Conservation (phyloP, 352 stramenopile species). For the Pythium aristosporum region DNA sequence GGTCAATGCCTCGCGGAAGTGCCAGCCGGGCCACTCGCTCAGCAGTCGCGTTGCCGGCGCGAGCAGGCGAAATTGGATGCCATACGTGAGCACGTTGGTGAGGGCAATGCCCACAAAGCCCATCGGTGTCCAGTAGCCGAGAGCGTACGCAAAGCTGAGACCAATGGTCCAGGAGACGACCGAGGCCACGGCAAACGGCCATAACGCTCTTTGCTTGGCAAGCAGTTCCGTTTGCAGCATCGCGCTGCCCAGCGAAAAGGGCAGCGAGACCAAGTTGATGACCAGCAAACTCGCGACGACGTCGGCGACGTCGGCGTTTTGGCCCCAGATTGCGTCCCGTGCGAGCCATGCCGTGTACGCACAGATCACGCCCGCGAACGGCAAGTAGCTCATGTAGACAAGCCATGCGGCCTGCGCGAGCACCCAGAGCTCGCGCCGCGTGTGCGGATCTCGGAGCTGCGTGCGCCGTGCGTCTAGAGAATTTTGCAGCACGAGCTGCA, state of each 20-base stretch:
- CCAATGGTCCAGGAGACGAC: slow-evolving; percentile 19
- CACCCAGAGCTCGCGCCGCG: slow-evolving; percentile 21
- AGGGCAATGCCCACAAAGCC: slow-evolving; percentile 41
- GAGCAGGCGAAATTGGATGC: slow-evolving; percentile 37
- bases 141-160: slow-evolving; percentile 28
- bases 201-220: slow-evolving; percentile 7
- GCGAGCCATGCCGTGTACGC: slow-evolving; percentile 18
- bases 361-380: slow-evolving; percentile 13
- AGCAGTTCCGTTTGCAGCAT: slow-evolving; percentile 16
- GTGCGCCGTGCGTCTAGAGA: slow-evolving; percentile 11
- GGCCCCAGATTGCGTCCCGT: slow-evolving; percentile 21
- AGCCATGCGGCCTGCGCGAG: slow-evolving; percentile 22
- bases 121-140: slow-evolving; percentile 41
- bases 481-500: slow-evolving; percentile 12
- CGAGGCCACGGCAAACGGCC: slow-evolving; percentile 11
- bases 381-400: slow-evolving; percentile 26
- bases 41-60: slow-evolving; percentile 27
- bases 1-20: slow-evolving; percentile 25
- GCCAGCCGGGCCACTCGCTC: slow-evolving; percentile 38
- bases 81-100: slow-evolving; percentile 35
- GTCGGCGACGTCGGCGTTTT: slow-evolving; percentile 26
- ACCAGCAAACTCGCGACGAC: slow-evolving; percentile 21
- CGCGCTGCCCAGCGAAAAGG: slow-evolving; percentile 20
- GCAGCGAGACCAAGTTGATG: slow-evolving; percentile 22
- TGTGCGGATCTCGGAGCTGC: slow-evolving; percentile 18